Evolutionary conservation across 2,329 filamentous ascomycete genomes (phyloP).

Genomic region (Periconia macrospinosa): DNA sequence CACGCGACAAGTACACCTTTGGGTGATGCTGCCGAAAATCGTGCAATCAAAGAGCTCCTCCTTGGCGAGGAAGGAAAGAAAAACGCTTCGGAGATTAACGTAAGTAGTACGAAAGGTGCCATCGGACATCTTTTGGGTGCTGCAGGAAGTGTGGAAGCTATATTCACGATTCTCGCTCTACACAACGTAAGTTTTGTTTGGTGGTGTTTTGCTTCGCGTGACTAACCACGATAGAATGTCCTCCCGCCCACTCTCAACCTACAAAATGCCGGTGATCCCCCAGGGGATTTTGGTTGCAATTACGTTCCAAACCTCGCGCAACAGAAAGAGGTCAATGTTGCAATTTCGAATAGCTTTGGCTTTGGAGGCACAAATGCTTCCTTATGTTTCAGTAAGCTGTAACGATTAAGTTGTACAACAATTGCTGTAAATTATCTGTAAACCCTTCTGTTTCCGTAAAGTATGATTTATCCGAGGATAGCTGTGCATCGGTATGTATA

Average conservation of each 20-base stretch:
- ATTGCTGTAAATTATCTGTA: not conserved
- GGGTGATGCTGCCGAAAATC: conserved; percentile 86
- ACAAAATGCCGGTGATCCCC: conserved; percentile 59
- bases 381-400: conserved; percentile 69
- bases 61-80: conserved; percentile 69
- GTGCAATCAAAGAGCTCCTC: conserved; percentile 77
- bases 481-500: not conserved
- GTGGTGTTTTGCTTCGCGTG: not conserved
- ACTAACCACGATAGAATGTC: conserved; percentile 59
- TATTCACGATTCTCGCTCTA: conserved; percentile 81
- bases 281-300: conserved; percentile 75
- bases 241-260: conserved; percentile 90
- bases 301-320: conserved; percentile 77
- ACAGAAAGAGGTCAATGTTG: conserved; percentile 69
- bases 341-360: conserved; percentile 92
- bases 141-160: conserved; percentile 84
- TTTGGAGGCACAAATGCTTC: conserved; percentile 97
- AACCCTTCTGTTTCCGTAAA: too few relatives aligned
- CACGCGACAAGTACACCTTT: conserved; percentile 88
- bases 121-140: conserved; percentile 90
- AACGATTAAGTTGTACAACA: conserved; percentile 5
- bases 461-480: too few relatives aligned
- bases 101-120: conserved; percentile 94
- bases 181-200: conserved; percentile 64
- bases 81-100: conserved; percentile 67